These are phyloP conservation scores for Tricladium varicosporioides DNA, from an alignment of 2,329 filamentous ascomycete genomes.

Conservation along the genomic window DNA sequence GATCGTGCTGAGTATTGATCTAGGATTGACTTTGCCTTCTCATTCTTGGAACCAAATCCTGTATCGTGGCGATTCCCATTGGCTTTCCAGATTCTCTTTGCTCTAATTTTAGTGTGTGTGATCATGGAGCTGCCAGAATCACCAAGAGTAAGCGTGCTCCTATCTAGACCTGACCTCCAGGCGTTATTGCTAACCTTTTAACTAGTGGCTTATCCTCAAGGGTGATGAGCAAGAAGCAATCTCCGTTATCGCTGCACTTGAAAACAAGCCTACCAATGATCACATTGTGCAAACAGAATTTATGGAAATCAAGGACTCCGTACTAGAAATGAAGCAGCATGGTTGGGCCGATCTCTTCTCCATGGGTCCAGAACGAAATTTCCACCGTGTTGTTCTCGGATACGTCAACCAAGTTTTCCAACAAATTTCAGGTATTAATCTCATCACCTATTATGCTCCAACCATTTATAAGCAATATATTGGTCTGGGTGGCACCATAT, in stretches of 20 bases:
- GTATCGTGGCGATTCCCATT: constrained; percentile 61
- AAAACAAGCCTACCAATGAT: constrained; percentile 43
- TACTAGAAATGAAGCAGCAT: constrained; percentile 50
- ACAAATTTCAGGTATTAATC: constrained; percentile 45
- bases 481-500: constrained; percentile 43
- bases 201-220: constrained; percentile 43
- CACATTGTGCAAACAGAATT: constrained; percentile 55
- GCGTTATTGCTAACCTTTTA: background rate
- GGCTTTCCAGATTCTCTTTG: constrained; percentile 56
- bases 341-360: constrained; percentile 45
- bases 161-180: background rate
- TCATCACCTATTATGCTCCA: constrained; percentile 46
- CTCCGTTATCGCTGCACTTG: constrained; percentile 42
- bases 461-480: constrained; percentile 50
- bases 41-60: constrained; percentile 46
- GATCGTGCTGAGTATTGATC: too few species aligned
- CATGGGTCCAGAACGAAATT: constrained; percentile 50
- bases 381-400: constrained; percentile 52
- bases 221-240: constrained; percentile 44
- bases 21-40: constrained; percentile 55
- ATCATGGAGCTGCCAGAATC: constrained; percentile 54
- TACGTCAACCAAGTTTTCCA: constrained; percentile 51
- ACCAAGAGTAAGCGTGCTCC: constrained; percentile 32
- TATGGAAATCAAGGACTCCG: constrained; percentile 55
- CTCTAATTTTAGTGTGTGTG: constrained; percentile 53